Percentiles rank a stretch among this genome's conserved stretches.
Evolutionary conservation across 441 rosid species (phyloP).

Genomic region (Corymbia citriodora): DNA sequence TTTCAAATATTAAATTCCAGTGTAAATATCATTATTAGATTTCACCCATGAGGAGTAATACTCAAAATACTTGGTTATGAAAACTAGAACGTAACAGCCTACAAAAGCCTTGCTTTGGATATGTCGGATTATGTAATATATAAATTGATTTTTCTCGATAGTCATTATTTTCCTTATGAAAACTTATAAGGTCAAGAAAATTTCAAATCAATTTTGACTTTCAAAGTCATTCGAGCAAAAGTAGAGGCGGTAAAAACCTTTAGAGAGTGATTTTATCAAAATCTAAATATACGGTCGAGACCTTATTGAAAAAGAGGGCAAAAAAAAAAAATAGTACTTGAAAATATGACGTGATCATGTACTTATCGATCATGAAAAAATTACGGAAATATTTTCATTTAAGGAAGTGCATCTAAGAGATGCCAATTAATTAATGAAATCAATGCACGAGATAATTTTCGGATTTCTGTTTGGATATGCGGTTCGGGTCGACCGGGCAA

Average conservation of each 20-base stretch:
- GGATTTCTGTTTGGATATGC: neutral
- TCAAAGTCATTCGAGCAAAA: neutral
- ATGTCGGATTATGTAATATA: neutral
- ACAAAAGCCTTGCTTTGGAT: neutral
- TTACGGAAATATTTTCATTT: neutral
- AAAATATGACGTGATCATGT: neutral
- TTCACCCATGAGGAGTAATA: neutral
- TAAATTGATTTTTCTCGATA: neutral
- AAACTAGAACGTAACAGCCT: neutral
- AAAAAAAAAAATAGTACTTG: neutral
- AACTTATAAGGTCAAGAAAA: neutral
- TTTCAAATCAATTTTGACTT: neutral
- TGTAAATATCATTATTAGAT: neutral
- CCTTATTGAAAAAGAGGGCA: neutral
- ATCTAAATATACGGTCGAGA: neutral
- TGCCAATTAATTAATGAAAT: neutral
- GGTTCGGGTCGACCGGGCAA: neutral
- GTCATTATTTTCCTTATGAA: neutral
- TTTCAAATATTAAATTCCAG: neutral
- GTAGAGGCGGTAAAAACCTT: rapidly evolving
- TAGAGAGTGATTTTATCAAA: neutral
- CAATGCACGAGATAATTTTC: neutral
- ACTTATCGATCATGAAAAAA: neutral
- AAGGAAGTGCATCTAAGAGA: neutral
- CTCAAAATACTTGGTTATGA: neutral